Evolutionary conservation across 164 flowering plant species (phyloP), one percentile per base, ranked within the genome.

Genomic region (Vitis labrusca): DNA sequence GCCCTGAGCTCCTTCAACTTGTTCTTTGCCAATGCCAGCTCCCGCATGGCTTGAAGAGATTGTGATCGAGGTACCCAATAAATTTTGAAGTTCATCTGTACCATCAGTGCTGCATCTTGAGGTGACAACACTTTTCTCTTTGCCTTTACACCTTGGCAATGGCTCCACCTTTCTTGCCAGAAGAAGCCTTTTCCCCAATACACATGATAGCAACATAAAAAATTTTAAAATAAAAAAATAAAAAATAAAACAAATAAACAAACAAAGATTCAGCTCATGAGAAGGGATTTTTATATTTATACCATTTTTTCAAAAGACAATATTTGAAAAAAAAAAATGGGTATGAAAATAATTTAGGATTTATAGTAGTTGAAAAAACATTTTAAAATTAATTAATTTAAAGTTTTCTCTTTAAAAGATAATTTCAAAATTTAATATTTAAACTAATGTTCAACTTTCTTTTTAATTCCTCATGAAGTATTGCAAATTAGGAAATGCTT

Each of bases 1-100:
- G 65, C 51, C 11, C 65, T 10, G n/a, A 62, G 16, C 65, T 62
- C 51, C 29, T 37, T 62, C 65, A 62, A 37, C 65, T 62, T 62
- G 50, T 49, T 2, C 65, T 44, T 62, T 10, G 65, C 27, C 27
- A 23, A 23, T 23, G 27, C 27, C 27, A 23, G 27, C 51, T 62
- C 65, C 15, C 65, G 49, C 0, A 62, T 17, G 8, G 65, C 14
- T 19, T 48, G 50, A 9, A 62, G 49, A 62, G 51, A 49, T 19
- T 62, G 65, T 16, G 65, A 62, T 6, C 65, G 49, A n/a, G 27
- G 65, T 1, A 62, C 14, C 23, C 44, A 17, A 62, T 62, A 5
- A 62, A 1, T 50, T 37, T 48, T 32, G 51, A 62, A 37, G 65
- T 15, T 37, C 49, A 37, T 48, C 29, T 62, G 50, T 13, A 44